phyloP scores from a whole-genome alignment of 148 eudicot genomes.

The Euryodendron excelsum region DNA sequence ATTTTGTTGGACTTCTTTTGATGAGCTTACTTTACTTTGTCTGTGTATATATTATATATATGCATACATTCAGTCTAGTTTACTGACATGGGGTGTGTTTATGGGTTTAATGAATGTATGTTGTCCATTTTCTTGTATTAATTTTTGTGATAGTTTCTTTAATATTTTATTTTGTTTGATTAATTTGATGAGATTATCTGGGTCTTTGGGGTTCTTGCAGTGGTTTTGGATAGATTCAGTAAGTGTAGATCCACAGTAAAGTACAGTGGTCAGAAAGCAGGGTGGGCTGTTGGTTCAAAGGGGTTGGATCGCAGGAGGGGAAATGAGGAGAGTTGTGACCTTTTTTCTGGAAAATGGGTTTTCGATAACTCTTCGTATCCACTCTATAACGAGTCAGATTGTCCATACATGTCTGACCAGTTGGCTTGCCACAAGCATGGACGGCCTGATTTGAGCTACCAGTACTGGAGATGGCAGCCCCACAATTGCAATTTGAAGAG shows the following conservation, averaged over 20 bases:
- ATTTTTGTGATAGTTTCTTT: slow-evolving; percentile 16
- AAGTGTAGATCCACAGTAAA: slow-evolving; percentile 59
- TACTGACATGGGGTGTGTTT: neutral
- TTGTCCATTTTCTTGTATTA: neutral
- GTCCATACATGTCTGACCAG: slow-evolving; percentile 96
- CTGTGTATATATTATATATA: neutral
- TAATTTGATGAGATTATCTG: slow-evolving; percentile 10
- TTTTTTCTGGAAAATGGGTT: slow-evolving; percentile 91
- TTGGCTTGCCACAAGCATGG: slow-evolving; percentile 97
- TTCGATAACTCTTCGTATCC: slow-evolving; percentile 74
- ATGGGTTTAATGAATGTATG: neutral
- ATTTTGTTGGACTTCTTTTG: slow-evolving; percentile 7
- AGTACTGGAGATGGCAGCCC: slow-evolving; percentile 95
- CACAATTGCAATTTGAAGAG: slow-evolving; percentile 79
- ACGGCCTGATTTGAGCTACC: slow-evolving; percentile 68
- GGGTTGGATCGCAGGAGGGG: slow-evolving; percentile 26
- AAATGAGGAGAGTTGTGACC: slow-evolving; percentile 51
- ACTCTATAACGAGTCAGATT: slow-evolving; percentile 75
- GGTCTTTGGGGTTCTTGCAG: slow-evolving; percentile 34
- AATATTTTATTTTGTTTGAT: slow-evolving; percentile 7
- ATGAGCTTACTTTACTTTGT: neutral
- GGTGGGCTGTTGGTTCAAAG: slow-evolving; percentile 25
- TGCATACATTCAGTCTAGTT: neutral
- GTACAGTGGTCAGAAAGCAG: slow-evolving; percentile 58
- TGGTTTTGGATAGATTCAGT: slow-evolving; percentile 70